These are phyloP conservation scores for Cordyceps militaris DNA, from an alignment of 2,329 filamentous ascomycete genomes.

Conservation along the genomic window DNA sequence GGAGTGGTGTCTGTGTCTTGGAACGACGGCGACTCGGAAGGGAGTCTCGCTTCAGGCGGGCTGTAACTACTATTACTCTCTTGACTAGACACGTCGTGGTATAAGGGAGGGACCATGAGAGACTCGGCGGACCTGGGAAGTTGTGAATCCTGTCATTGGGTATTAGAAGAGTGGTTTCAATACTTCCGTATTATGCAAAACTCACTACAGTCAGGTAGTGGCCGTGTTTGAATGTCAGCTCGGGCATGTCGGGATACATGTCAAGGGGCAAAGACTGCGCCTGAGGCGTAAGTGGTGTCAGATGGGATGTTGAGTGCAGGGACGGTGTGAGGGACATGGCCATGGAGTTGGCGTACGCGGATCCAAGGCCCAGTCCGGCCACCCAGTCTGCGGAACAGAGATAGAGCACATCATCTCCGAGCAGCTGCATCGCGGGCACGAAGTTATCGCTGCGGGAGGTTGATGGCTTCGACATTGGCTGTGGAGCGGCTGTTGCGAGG, in stretches of 20 bases:
- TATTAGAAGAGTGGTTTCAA: not conserved
- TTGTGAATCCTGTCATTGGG: not conserved
- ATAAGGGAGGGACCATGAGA: not conserved
- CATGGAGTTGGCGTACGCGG: not conserved
- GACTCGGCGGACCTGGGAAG: not conserved
- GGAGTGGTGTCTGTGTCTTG: not conserved
- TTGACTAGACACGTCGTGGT: not conserved
- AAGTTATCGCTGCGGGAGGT: not conserved
- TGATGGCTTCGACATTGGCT: not conserved
- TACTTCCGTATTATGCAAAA: not conserved
- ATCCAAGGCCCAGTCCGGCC: not conserved
- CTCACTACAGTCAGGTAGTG: not conserved
- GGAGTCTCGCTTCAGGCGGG: not conserved
- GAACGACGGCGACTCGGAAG: constrained; percentile 1
- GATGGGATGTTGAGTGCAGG: not conserved
- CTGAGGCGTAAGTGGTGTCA: not conserved
- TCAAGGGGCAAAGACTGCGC: not conserved
- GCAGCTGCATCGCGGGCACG: not conserved
- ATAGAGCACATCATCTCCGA: not conserved
- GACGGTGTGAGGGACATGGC: not conserved
- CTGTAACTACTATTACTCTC: constrained; percentile 1
- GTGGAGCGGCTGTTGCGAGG: not conserved
- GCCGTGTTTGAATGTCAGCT: not conserved
- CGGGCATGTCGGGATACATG: not conserved
- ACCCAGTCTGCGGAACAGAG: not conserved